These are phyloP conservation scores for Neospermospora avenae DNA, from an alignment of 2,329 filamentous ascomycete species.

Conservation along the genomic window DNA sequence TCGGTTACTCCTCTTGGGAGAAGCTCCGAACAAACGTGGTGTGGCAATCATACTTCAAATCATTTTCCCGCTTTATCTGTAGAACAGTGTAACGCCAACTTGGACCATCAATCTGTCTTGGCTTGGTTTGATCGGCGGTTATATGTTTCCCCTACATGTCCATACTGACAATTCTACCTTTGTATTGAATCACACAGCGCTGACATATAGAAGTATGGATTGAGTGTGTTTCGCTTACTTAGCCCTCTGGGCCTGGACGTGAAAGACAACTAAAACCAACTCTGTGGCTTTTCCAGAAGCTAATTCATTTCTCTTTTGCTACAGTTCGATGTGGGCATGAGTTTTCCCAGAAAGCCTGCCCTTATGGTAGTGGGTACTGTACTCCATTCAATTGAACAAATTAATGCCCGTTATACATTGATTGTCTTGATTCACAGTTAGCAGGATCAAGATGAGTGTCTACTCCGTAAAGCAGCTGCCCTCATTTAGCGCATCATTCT, in stretches of 20 bases:
- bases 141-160: neutral
- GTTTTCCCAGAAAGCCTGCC: too few relatives aligned
- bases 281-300: neutral
- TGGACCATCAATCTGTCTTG: neutral
- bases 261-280: neutral
- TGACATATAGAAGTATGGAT: neutral
- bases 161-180: neutral
- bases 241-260: neutral
- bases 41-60: neutral
- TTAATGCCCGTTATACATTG: neutral
- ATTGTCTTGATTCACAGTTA: neutral
- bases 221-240: neutral
- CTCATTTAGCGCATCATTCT: neutral
- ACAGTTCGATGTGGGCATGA: too few relatives aligned
- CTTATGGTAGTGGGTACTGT: too few relatives aligned
- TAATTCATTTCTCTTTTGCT: too few relatives aligned
- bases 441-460: neutral
- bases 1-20: neutral
- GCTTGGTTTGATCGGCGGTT: neutral
- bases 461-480: neutral
- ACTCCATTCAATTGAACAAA: too few relatives aligned
- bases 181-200: neutral
- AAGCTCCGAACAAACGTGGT: neutral
- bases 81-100: neutral
- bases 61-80: neutral